These are phyloP conservation scores for Starmerella geochares DNA, from an alignment of 805 yeast genomes.

Conservation along the genomic window DNA sequence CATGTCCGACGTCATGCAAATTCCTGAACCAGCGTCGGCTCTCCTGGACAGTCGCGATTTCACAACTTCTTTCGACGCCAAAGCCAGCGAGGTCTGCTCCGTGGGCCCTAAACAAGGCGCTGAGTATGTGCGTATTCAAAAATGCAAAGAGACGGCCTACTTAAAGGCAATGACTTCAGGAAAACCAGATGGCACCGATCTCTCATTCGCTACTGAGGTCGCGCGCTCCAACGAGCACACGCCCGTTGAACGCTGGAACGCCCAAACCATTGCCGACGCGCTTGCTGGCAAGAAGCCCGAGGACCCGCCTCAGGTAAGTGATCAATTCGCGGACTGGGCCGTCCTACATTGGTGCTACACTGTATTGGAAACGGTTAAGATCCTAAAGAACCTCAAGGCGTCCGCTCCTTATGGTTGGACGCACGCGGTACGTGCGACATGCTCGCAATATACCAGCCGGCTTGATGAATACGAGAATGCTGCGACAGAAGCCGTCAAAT, in stretches of 20 bases:
- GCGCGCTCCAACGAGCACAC: slow-evolving; percentile 27
- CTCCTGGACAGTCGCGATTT: slow-evolving; percentile 52
- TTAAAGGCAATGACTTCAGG: neutral
- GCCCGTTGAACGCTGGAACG: slow-evolving; percentile 34
- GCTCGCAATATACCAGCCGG: neutral
- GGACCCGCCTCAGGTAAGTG: neutral
- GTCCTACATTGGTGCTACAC: slow-evolving; percentile 27
- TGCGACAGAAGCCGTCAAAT: neutral
- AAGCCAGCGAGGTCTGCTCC: neutral
- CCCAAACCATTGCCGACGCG: slow-evolving; percentile 22
- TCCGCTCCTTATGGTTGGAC: neutral
- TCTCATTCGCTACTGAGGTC: neutral
- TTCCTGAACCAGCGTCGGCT: slow-evolving; percentile 8
- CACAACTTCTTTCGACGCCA: slow-evolving; percentile 28
- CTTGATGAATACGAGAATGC: neutral
- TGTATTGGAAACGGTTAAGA: slow-evolving; percentile 26
- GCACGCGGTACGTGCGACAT: neutral
- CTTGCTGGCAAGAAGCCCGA: slow-evolving; percentile 1
- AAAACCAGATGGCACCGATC: neutral
- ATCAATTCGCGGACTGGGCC: slow-evolving; percentile 23
- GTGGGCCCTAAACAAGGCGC: slow-evolving; percentile 16
- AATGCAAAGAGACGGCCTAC: slow-evolving; percentile 15
- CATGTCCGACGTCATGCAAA: slow-evolving; percentile 12
- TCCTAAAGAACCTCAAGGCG: slow-evolving; percentile 8
- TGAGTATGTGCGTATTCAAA: slow-evolving; percentile 13